Evolutionary conservation across 257 asterid genomes (phyloP).

Genomic region (Solanum chmielewskii): DNA sequence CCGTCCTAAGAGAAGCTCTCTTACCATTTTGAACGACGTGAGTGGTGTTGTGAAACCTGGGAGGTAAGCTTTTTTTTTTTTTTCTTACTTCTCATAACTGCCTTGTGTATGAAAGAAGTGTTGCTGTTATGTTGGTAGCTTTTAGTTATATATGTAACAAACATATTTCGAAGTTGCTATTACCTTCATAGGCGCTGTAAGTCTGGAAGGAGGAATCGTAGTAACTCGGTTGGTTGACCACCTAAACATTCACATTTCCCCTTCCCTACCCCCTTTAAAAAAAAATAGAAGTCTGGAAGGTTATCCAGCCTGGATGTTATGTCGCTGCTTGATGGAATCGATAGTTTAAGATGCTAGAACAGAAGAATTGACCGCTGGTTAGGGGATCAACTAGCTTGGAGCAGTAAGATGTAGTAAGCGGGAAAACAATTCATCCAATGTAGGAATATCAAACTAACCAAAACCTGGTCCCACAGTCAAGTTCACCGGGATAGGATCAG

Average conservation of each 20-base stretch:
- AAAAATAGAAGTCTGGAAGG: neutral
- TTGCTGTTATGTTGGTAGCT: neutral
- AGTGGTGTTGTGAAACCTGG: slow-evolving; percentile 74
- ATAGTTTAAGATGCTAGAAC: neutral
- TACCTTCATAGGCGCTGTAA: neutral
- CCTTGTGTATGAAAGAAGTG: neutral
- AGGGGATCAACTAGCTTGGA: neutral
- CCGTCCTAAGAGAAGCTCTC: slow-evolving; percentile 39
- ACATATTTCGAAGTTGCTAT: neutral
- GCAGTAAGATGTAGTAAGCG: neutral
- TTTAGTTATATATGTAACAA: neutral
- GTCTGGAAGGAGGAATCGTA: neutral
- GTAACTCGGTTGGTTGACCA: neutral
- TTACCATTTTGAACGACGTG: slow-evolving; percentile 56
- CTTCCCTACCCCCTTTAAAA: neutral
- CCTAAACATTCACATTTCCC: neutral
- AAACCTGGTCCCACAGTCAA: neutral
- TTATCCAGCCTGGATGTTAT: neutral
- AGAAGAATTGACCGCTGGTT: neutral
- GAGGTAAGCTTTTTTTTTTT: slow-evolving; percentile 27
- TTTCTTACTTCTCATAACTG: neutral
- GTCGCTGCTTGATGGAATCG: neutral
- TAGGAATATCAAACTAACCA: neutral
- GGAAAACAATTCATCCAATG: neutral
- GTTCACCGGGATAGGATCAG: neutral